Percentiles rank a stretch among this genome's conserved stretches.
phyloP scores from a whole-genome alignment of 2,329 filamentous ascomycete species.

The Westerdykella sp. region DNA sequence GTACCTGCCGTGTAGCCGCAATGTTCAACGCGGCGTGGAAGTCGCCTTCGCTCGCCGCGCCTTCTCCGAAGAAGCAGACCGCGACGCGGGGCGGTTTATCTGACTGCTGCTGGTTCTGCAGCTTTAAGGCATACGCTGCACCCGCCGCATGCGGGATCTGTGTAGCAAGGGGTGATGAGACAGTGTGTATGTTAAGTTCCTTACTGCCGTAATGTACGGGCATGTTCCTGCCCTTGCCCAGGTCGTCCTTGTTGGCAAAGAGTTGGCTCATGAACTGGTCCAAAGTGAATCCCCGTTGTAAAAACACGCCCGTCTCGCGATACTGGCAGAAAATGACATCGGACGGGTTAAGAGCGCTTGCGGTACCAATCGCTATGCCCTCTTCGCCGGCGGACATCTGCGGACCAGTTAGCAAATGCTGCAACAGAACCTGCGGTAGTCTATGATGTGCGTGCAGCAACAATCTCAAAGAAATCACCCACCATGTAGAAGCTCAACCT shows the following conservation, averaged over 20 bases:
- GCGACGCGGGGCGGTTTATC: slow-evolving; percentile 57
- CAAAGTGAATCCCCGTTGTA: slow-evolving; percentile 79
- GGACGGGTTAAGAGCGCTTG: slow-evolving; percentile 71
- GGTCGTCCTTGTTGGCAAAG: slow-evolving; percentile 78
- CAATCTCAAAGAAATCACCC: slow-evolving; percentile 1
- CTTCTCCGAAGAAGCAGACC: slow-evolving; percentile 84
- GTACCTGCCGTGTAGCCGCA: slow-evolving; percentile 80
- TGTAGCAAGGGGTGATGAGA: slow-evolving; percentile 78
- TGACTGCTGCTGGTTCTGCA: slow-evolving; percentile 68
- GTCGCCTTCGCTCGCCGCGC: slow-evolving; percentile 83
- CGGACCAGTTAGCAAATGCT: background rate
- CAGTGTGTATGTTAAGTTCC: slow-evolving; percentile 80
- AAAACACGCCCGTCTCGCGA: slow-evolving; percentile 84
- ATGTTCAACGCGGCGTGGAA: slow-evolving; percentile 91
- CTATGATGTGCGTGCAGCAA: background rate
- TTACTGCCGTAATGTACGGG: slow-evolving; percentile 90
- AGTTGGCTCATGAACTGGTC: slow-evolving; percentile 93
- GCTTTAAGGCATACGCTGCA: slow-evolving; percentile 79
- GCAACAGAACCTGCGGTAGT: no score
- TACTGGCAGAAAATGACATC: slow-evolving; percentile 96
- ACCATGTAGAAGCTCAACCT: slow-evolving; percentile 96
- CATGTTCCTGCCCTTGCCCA: slow-evolving; percentile 85
- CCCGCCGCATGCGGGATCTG: slow-evolving; percentile 85
- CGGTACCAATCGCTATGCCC: slow-evolving; percentile 83
- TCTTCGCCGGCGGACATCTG: slow-evolving; percentile 81